Evolutionary conservation across 331 rosid genomes (phyloP), one percentile per base, ranked within the genome.

Genomic region (Spiraea crenata): DNA sequence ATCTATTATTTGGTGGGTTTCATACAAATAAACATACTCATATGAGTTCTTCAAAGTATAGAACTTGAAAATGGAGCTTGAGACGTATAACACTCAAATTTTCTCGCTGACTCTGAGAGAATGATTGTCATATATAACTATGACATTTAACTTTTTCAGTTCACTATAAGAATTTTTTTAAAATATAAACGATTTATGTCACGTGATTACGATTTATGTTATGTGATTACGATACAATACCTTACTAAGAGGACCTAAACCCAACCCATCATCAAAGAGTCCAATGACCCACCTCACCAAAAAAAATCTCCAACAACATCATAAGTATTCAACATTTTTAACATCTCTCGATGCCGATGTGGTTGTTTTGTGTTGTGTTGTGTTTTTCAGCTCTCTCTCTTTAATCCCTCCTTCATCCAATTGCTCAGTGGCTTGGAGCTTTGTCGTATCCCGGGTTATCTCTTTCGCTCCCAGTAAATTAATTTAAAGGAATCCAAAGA

Each of bases 371-470:
- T 49, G 17, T 49, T 2, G 54, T 49, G 54, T 49, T 49, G 6
- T 49, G 55, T 49, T 49, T 34, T 6, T 17, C 31, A 49, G 31
- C 35, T 48, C 52, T 35, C n/a, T 55, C 15, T 44, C 60, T 55
- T 5, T 6, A 57, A 40, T 11, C 9, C 20, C 52, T 61, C 44
- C 16, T 63, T 49, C 73, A 55, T 65, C 50, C 63, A 6, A 55
- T 65, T 52, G 34, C 39, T 64, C 77, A 69, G 59, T 67, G 14
- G 55, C 31, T 25, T 25, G 31, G 2, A 45, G 11, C 37, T 46
- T 71, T 77, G 75, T 66, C 74, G 55, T 58, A 49, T 75, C 47
- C 48, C 48, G 9, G 15, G 17, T 72, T 57, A 13, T 46, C 79
- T 50, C 46, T 17, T 34, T 63, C 65, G 15, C 34, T 6, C 57